phyloP scores from a whole-genome alignment of 2,329 filamentous ascomycete species.

The Colletotrichum brevisporum region DNA sequence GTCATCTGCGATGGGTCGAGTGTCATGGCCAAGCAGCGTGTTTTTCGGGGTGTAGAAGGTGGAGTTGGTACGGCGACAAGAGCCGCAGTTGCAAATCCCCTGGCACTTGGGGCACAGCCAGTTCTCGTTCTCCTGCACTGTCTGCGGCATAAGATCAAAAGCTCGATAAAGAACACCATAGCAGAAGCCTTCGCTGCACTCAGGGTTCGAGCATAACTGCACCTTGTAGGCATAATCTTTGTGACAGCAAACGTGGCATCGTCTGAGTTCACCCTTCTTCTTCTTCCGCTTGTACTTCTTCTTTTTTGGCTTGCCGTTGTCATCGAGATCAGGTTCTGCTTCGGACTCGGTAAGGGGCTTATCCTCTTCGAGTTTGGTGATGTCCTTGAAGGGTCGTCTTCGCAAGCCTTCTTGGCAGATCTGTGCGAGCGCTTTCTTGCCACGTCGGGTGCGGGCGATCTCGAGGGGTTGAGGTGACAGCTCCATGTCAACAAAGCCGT shows the following conservation, averaged over 20 bases:
- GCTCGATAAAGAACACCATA: constrained; percentile 94
- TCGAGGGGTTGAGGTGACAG: constrained; percentile 79
- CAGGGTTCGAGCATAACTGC: constrained; percentile 79
- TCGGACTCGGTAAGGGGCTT: constrained; percentile 65
- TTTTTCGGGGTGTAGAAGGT: constrained; percentile 88
- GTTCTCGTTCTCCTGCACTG: constrained; percentile 81
- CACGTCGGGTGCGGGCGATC: constrained; percentile 75
- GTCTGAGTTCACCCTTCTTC: constrained; percentile 68
- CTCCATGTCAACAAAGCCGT: constrained; percentile 75
- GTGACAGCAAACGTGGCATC: constrained; percentile 88
- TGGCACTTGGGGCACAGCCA: constrained; percentile 94
- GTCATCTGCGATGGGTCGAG: constrained; percentile 88
- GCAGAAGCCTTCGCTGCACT: constrained; percentile 85
- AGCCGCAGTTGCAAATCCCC: constrained; percentile 88
- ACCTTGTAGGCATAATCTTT: constrained; percentile 88
- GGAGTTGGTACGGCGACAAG: constrained; percentile 79
- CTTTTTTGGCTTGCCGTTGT: constrained; percentile 72
- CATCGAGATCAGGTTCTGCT: constrained; percentile 69
- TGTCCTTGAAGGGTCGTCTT: constrained; percentile 85
- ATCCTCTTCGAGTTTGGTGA: constrained; percentile 71
- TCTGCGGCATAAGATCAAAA: constrained; percentile 90
- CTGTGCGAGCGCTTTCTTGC: constrained; percentile 87
- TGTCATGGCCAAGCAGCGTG: constrained; percentile 91
- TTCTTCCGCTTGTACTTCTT: constrained; percentile 70
- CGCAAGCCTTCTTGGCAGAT: constrained; percentile 93